phyloP scores from a whole-genome alignment of 495 filamentous ascomycete genomes.

The Aspergillus asperescens region DNA sequence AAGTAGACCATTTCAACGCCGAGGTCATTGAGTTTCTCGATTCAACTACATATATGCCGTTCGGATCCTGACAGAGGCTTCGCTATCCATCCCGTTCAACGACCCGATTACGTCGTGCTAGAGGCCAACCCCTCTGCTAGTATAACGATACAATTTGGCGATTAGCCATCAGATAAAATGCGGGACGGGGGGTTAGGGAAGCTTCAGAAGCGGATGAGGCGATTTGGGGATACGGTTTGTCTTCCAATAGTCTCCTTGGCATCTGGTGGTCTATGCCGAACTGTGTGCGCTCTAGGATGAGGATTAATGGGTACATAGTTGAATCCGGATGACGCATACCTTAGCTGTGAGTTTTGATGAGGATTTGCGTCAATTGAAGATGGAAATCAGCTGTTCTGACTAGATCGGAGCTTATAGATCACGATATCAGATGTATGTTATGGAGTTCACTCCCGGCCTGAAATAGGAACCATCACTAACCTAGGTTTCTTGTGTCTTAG shows the following conservation, averaged over 20 bases:
- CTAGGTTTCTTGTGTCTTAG: constrained; percentile 30
- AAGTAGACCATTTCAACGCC: constrained; percentile 1
- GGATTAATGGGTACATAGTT: constrained; percentile 38
- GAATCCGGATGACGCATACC: constrained; percentile 63
- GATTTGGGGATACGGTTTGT: constrained; percentile 41
- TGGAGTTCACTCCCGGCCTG: not conserved
- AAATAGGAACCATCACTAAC: not conserved
- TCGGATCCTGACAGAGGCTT: not conserved
- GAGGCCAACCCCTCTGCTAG: too few relatives aligned
- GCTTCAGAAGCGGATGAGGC: constrained; percentile 40
- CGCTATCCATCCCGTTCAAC: too few relatives aligned
- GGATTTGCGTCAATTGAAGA: not conserved
- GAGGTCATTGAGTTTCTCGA: not conserved
- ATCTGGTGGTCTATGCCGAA: not conserved
- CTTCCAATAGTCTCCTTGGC: not conserved
- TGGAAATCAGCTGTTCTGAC: constrained; percentile 12
- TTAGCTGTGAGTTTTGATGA: constrained; percentile 57
- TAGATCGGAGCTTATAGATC: constrained; percentile 40
- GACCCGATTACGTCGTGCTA: too few relatives aligned
- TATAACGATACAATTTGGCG: not conserved
- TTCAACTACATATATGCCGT: not conserved
- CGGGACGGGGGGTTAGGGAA: constrained; percentile 38
- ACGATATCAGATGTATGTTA: constrained; percentile 64
- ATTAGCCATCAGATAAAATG: constrained; percentile 20
- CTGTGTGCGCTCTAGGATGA: not conserved